A percentile compares a stretch with the other conserved stretches of the same genome.
These are phyloP conservation scores for Xylariaceae sp. DNA, from an alignment of 2,329 filamentous ascomycete genomes.

Conservation along the genomic window DNA sequence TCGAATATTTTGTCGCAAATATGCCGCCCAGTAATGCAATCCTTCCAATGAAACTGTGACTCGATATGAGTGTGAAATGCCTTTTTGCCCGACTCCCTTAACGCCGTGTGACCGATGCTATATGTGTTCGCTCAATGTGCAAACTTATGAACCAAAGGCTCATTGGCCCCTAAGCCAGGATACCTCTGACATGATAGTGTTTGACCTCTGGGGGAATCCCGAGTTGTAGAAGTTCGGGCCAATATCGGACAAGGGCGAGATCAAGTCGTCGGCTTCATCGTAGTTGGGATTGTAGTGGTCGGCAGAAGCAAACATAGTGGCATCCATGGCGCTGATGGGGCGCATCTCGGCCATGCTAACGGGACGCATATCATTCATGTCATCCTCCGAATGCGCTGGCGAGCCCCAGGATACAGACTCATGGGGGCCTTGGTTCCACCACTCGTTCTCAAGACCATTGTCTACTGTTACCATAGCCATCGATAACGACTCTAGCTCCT, in stretches of 20 bases:
- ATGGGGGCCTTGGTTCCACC: conserved; percentile 48
- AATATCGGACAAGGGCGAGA: conserved; percentile 37
- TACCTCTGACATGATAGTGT: conserved; percentile 41
- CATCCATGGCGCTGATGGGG: conserved; percentile 18
- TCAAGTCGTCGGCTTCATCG: conserved; percentile 23
- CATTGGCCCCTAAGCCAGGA: conserved; percentile 31
- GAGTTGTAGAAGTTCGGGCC: conserved; percentile 22
- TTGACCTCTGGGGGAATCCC: conserved; percentile 30
- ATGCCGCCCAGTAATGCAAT: not conserved
- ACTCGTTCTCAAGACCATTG: conserved; percentile 54
- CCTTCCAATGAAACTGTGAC: no score
- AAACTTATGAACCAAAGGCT: not conserved
- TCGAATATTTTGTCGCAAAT: not conserved
- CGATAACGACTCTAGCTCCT: conserved; percentile 45
- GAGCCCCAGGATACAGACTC: conserved; percentile 26
- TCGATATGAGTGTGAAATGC: not conserved
- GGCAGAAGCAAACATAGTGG: conserved; percentile 25
- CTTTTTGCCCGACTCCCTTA: not conserved
- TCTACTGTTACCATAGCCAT: conserved; percentile 53
- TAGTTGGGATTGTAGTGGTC: conserved; percentile 21
- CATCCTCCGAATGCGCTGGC: conserved; percentile 20
- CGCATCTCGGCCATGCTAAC: conserved; percentile 14
- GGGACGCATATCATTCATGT: conserved; percentile 14
- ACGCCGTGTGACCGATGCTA: not conserved
- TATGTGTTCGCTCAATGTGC: not conserved